Conservation (phyloP, 768 basidiomycete genomes). For the Russula sp. region DNA sequence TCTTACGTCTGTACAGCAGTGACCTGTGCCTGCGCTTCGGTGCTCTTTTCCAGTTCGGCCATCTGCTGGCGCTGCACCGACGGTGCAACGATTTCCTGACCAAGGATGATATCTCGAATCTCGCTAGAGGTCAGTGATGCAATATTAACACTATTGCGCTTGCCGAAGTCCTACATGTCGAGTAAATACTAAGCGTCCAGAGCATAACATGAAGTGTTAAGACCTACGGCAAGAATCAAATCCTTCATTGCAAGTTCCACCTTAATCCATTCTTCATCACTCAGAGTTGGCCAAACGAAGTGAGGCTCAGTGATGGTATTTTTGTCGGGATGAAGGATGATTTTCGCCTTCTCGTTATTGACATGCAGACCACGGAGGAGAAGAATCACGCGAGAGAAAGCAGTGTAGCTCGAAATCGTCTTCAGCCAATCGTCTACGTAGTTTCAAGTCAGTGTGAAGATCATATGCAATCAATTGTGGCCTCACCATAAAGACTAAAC, state of each 20-base stretch:
- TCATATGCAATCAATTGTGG: background rate
- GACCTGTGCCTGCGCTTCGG: slow-evolving; percentile 90
- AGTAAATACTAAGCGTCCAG: slow-evolving; percentile 19
- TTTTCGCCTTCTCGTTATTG: slow-evolving; percentile 99
- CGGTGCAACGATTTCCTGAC: slow-evolving; percentile 96
- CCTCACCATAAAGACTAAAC: slow-evolving; percentile 86
- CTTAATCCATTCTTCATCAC: slow-evolving; percentile 97
- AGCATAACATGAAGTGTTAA: background rate
- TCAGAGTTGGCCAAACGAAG: slow-evolving; percentile 93
- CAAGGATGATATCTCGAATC: slow-evolving; percentile 96
- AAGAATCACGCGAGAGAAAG: slow-evolving; percentile 97
- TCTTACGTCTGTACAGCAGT: slow-evolving; percentile 88
- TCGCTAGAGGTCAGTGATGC: slow-evolving; percentile 95
- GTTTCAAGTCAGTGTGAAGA: slow-evolving; percentile 4
- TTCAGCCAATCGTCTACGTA: slow-evolving; percentile 94
- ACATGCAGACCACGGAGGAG: slow-evolving; percentile 95
- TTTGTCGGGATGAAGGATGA: slow-evolving; percentile 96
- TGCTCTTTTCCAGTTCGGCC: slow-evolving; percentile 96
- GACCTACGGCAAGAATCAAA: slow-evolving; percentile 74
- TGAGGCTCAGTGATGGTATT: slow-evolving; percentile 95
- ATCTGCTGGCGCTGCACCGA: slow-evolving; percentile 97
- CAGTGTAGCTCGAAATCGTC: slow-evolving; percentile 97
- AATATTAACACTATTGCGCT: slow-evolving; percentile 97
- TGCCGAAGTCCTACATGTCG: slow-evolving; percentile 78
- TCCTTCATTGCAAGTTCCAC: slow-evolving; percentile 99